Percentiles rank a stretch among this genome's conserved stretches.
Conservation (phyloP, 257 asterid species). For the Solanum virginianum region DNA sequence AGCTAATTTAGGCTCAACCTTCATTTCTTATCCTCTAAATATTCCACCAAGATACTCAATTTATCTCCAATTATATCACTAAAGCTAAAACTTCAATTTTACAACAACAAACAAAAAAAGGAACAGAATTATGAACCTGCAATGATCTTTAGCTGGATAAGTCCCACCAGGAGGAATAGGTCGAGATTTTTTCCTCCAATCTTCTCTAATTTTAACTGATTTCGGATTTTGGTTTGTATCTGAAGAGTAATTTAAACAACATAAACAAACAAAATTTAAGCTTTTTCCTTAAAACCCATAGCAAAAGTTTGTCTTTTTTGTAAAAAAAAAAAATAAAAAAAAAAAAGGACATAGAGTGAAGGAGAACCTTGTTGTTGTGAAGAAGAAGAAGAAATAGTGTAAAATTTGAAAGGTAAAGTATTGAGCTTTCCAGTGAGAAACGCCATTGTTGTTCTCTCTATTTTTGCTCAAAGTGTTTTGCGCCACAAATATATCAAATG, state of each 20-base stretch:
- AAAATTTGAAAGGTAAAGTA: slow-evolving; percentile 28
- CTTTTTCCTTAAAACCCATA: not conserved
- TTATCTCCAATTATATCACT: not conserved
- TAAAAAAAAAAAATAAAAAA: not conserved
- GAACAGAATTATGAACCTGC: slow-evolving; percentile 45
- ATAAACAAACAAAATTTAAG: not conserved
- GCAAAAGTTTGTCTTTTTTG: not conserved
- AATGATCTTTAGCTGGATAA: slow-evolving; percentile 94
- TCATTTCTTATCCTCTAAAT: not conserved
- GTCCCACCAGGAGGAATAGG: slow-evolving; percentile 95
- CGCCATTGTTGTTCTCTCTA: slow-evolving; percentile 29
- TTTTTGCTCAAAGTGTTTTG: not conserved
- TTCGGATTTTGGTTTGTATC: slow-evolving; percentile 28
- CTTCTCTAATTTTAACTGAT: slow-evolving; percentile 63
- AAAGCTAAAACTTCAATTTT: not conserved
- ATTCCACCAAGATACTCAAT: not conserved
- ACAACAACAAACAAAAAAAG: not conserved
- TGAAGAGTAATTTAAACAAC: slow-evolving; percentile 6
- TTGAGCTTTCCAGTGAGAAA: slow-evolving; percentile 35
- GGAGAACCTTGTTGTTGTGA: not conserved
- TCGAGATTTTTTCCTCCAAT: slow-evolving; percentile 81
- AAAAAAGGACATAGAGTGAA: not conserved
- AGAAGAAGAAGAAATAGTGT: slow-evolving; percentile 37
- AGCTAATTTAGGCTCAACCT: no score
- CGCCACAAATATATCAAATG: not conserved